These are phyloP conservation scores for Stagonosporopsis tanaceti DNA, from an alignment of 2,329 filamentous ascomycete species.

Conservation along the genomic window DNA sequence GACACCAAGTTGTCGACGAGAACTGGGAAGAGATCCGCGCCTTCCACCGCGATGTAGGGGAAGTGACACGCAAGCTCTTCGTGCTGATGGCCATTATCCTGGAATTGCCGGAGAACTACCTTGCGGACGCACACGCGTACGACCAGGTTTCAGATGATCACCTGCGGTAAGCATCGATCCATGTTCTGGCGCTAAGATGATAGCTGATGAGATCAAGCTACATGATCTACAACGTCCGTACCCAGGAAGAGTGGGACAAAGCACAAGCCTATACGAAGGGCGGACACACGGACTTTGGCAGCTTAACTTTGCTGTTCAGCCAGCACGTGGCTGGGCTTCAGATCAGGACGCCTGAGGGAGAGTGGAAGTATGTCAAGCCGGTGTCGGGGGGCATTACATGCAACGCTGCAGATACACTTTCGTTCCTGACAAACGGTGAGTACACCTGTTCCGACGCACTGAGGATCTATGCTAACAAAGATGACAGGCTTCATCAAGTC, in stretches of 20 bases:
- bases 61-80: conserved; percentile 55
- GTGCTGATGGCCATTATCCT: conserved; percentile 45
- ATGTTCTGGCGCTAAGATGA: background rate
- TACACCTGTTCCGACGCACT: background rate
- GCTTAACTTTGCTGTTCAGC: conserved; percentile 64
- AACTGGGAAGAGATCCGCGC: conserved; percentile 24
- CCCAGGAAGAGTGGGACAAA: conserved; percentile 44
- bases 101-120: conserved; percentile 27
- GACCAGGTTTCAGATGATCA: conserved; percentile 27
- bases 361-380: conserved; percentile 53
- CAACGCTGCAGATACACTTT: conserved; percentile 50
- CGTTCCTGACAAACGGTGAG: conserved; percentile 48
- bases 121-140: conserved; percentile 28
- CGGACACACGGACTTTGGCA: conserved; percentile 65
- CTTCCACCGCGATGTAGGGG: conserved; percentile 38
- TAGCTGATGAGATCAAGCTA: conserved; percentile 5
- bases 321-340: conserved; percentile 66
- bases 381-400: conserved; percentile 50
- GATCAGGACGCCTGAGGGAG: conserved; percentile 48
- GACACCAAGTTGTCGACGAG: conserved; percentile 19
- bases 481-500: conserved; percentile 54
- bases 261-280: conserved; percentile 43
- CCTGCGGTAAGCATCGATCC: conserved; percentile 8
- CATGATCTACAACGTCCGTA: conserved; percentile 32
- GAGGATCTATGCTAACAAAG: background rate